Evolutionary conservation across 352 stramenopile species (phyloP), one percentile per base, ranked within the genome.

Genomic region (Globisporangium abappressorium): DNA sequence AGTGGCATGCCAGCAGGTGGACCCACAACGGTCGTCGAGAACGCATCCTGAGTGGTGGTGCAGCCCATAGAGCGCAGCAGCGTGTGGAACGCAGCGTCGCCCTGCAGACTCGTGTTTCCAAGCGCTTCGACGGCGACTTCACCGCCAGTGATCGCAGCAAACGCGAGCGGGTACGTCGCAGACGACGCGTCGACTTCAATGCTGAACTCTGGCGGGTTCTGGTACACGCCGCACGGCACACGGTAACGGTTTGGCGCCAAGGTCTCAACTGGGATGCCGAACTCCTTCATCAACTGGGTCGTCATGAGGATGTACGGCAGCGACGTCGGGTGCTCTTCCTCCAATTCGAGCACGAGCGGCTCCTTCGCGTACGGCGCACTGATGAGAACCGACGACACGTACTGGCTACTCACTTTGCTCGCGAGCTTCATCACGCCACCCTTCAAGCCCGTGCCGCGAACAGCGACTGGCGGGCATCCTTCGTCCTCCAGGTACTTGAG

Each of bases 351-450:
- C 65, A 91, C 81, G 28, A 97, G 74, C 22, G 84, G 81, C 58
- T 86, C 72, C 49, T 76, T 78, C 5, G 90, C 89, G 65, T 97
- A 94, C 57, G 97, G 97, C 22, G 95, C 82, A 22, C 92, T 97
- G 83, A 99, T 98, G 30, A 99, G 91, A 26, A 99, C 81, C 11
- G 94, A 98, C 41, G 94, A 98, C 11, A 99, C 91, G 80, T 99
- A 99, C 76, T 99, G 97, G 51, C 87, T 98, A 64, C 84, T 94
- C 26, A 95, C 83, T 79, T 99, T 98, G 57, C 94, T 97, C 26
- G 91, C 96, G 58, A 99, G 91, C 30, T 77, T 77, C 38, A 95
- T 79, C 49, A 78, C 77, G 22, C 91, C 90, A 55, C 92, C 92
- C 12, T 77, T 65, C 28, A 98, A 68, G 28, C 85, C 90, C 9